phyloP scores from a whole-genome alignment of 371 early-diverging fungal genomes.

The Zancudomyces culisetae region DNA sequence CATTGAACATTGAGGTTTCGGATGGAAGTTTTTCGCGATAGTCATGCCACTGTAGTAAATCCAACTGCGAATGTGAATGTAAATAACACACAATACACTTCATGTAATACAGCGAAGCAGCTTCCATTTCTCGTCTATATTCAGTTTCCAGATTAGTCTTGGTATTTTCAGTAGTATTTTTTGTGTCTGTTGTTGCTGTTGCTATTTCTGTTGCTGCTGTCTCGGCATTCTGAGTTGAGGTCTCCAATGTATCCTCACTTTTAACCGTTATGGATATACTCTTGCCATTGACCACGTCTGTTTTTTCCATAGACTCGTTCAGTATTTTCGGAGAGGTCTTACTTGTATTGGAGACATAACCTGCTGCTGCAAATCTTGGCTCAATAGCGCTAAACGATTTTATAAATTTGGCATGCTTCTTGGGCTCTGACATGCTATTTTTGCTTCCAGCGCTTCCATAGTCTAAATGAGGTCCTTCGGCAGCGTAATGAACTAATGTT shows the following conservation, averaged over 20 bases:
- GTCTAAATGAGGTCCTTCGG: slow-evolving; percentile 14
- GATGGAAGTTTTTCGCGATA: neutral
- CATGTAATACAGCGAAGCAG: neutral
- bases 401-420: neutral
- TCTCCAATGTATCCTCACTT: neutral
- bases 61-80: neutral
- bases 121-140: neutral
- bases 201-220: no score
- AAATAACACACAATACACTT: neutral
- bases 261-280: no score
- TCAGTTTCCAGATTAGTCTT: neutral
- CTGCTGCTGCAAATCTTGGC: neutral
- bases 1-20: neutral
- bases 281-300: no score
- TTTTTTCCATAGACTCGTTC: no score
- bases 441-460: slow-evolving; percentile 20
- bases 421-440: slow-evolving; percentile 10
- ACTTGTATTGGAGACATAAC: no score
- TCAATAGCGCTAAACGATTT: neutral
- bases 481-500: neutral
- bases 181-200: no score
- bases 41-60: neutral
- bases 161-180: no score
- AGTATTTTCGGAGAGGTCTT: no score
- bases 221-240: no score